Conservation (phyloP, 2,329 filamentous ascomycete species). For the Scytalidium sp. region DNA sequence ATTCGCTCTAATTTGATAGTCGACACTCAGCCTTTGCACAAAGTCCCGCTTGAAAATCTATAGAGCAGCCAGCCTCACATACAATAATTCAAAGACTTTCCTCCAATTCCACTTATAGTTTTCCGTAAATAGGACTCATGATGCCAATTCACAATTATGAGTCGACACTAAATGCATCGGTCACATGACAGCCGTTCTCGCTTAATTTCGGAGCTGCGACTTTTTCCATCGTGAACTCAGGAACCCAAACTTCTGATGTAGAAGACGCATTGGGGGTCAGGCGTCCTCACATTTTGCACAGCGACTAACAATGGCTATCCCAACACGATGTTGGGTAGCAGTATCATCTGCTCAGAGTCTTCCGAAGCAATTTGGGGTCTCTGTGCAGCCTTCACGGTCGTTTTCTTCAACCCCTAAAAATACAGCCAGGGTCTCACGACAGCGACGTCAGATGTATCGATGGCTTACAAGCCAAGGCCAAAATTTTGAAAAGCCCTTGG, state of each 20-base stretch:
- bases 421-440: conserved; percentile 21
- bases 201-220: background rate
- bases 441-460: conserved; percentile 21
- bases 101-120: background rate
- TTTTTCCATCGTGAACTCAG: background rate
- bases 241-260: background rate
- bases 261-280: background rate
- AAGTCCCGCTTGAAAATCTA: conserved; percentile 1
- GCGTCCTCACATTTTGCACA: background rate
- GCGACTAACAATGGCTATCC: conserved; percentile 22
- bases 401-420: conserved; percentile 27
- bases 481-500: conserved; percentile 22
- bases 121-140: no score
- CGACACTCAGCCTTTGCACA: conserved; percentile 15
- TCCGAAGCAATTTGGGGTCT: conserved; percentile 18
- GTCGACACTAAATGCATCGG: no score
- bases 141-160: no score
- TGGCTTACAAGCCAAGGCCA: conserved; percentile 26
- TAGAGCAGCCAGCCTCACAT: background rate
- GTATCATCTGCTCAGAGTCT: conserved; percentile 13
- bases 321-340: conserved; percentile 19
- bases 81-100: background rate
- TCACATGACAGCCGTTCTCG: no score
- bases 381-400: conserved; percentile 18
- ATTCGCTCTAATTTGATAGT: conserved; percentile 48